Conservation (phyloP, 495 filamentous ascomycete genomes). For the Sabuloglossum arenarium region DNA sequence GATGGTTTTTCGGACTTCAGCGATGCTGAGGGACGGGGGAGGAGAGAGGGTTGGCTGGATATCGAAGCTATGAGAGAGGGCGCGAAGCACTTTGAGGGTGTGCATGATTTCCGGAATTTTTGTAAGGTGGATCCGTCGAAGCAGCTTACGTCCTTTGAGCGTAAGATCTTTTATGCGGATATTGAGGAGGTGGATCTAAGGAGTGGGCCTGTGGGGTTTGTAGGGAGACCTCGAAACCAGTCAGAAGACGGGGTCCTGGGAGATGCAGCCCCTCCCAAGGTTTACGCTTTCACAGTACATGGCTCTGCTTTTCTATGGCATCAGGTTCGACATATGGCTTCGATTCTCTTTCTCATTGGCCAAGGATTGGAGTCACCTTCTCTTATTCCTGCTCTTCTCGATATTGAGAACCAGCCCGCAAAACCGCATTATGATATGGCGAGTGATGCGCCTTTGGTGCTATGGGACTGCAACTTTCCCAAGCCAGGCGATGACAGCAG, state of each 20-base stretch:
- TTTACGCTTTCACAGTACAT: conserved; percentile 70
- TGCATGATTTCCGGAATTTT: conserved; percentile 92
- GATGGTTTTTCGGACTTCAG: background rate
- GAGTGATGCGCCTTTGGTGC: conserved; percentile 64
- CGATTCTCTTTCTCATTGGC: conserved; percentile 73
- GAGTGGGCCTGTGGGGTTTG: conserved; percentile 24
- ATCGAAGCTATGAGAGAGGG: conserved; percentile 71
- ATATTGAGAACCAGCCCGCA: conserved; percentile 41
- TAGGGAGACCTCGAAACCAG: background rate
- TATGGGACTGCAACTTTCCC: conserved; percentile 92
- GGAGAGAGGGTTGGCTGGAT: conserved; percentile 39
- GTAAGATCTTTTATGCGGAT: conserved; percentile 52
- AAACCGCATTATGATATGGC: conserved; percentile 82
- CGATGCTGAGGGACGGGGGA: background rate
- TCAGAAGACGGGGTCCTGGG: too few relatives aligned
- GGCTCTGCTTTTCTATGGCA: conserved; percentile 97
- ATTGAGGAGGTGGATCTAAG: conserved; percentile 43
- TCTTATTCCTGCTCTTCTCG: conserved; percentile 49
- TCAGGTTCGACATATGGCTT: conserved; percentile 83
- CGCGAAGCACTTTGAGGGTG: conserved; percentile 55
- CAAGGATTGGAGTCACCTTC: conserved; percentile 66
- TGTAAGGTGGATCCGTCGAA: conserved; percentile 78
- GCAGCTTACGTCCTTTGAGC: conserved; percentile 61
- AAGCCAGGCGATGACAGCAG: conserved; percentile 16
- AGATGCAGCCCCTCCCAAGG: conserved; percentile 25